Base-by-base conservation (phyloP, 805 yeast genomes). In the Metschnikowia lunata region DNA sequence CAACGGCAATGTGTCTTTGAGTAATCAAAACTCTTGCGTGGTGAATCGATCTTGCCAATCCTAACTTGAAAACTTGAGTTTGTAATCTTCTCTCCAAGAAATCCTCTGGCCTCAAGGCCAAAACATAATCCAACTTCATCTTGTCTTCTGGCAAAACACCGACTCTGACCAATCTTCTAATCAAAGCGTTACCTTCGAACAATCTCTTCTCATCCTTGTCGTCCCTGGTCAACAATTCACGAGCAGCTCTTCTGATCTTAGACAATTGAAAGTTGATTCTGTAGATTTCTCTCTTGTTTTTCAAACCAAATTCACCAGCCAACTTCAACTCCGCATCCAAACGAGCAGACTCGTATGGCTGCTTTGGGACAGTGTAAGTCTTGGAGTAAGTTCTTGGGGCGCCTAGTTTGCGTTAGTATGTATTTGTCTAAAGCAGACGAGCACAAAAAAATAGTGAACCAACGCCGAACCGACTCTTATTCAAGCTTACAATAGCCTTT, bases 171-270 rank as follows among this genome's bases (percentile, higher is more conserved):
- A 93, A 85, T 84, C 98, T 89, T 85, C 99, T 90, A 79, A 93
- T 93, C 74, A 93, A 88, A 72, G 99, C 99, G 74, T 93, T 93
- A 87, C 99, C 99, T 80, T 93, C 99, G 83, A 93, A 93, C 71
- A 93, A 85, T 82, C 99, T 89, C 88, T 90, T 93, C 85, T 96
- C 97, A 79, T 93, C 99, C 85, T 93, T 93, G 83, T 93, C 99
- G 70, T 93, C 99, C 82, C 97, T 89, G 82, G 99, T 93, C 78
- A 93, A 85, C 69, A 93, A 82, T 71, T 93, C 98, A 86, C 99
- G 96, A 72, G 99, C 99, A 75, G 99, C 99, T 82, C 99, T 89
- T 82, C 99, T 90, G 74, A 93, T 91, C 85, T 93, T 93, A 58
- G 99, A 93, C 71, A 93, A 87, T 81, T 93, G 98, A 84, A 86